Conservation (phyloP, 306 rosid species). For the Casuarina glauca region DNA sequence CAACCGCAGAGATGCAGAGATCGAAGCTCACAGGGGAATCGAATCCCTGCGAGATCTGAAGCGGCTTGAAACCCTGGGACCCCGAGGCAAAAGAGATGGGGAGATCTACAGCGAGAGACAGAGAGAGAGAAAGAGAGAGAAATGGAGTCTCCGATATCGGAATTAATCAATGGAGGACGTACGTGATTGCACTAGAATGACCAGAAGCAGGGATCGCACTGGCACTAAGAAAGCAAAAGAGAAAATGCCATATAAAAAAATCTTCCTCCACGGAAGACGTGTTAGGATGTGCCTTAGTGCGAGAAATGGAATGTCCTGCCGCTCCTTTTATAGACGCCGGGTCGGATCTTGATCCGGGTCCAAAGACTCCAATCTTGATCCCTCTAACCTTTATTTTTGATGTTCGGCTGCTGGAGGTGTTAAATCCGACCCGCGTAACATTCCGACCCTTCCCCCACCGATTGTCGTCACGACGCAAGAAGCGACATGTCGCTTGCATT, state of each 20-base stretch:
- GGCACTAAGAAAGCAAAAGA: slow-evolving; percentile 4
- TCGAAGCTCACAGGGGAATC: slow-evolving; percentile 40
- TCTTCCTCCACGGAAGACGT: not conserved
- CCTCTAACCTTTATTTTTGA: not conserved
- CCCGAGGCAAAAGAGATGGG: slow-evolving; percentile 33
- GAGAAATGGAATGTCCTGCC: not conserved
- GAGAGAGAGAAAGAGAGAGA: slow-evolving; percentile 18
- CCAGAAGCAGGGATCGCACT: slow-evolving; percentile 29
- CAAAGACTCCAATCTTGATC: not conserved
- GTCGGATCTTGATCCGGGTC: slow-evolving; percentile 2
- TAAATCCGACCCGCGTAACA: too few relatives aligned
- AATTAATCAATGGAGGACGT: slow-evolving; percentile 39
- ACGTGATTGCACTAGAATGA: slow-evolving; percentile 33
- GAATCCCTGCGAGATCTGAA: slow-evolving; percentile 66
- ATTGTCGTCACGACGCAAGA: too few relatives aligned
- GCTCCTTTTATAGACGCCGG: slow-evolving; percentile 2
- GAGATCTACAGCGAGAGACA: slow-evolving; percentile 34
- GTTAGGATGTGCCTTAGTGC: slow-evolving; percentile 19
- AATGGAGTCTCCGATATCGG: slow-evolving; percentile 24
- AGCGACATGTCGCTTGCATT: too few relatives aligned
- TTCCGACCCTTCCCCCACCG: too few relatives aligned
- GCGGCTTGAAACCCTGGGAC: slow-evolving; percentile 46
- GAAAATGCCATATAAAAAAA: not conserved
- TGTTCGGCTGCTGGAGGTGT: not conserved
- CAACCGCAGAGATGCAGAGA: slow-evolving; percentile 30